Percentiles rank a stretch among this genome's conserved stretches.
phyloP scores from a whole-genome alignment of 352 stramenopile genomes.

The Pythium sukuiense region DNA sequence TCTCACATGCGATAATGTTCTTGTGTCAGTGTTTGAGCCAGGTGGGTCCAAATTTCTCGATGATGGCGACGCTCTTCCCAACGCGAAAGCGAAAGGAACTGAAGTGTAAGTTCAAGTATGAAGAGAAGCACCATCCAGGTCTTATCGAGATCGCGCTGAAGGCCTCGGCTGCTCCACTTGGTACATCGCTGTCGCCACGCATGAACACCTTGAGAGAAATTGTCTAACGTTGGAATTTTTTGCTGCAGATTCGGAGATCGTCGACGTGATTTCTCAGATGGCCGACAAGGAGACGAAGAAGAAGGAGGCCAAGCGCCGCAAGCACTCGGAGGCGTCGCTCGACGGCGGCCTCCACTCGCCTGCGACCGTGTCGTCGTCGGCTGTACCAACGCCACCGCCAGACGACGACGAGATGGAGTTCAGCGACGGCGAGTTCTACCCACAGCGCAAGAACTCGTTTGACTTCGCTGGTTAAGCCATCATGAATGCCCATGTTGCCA shows the following conservation, averaged over 20 bases:
- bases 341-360: conserved; percentile 25
- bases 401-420: conserved; percentile 10
- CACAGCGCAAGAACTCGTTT: conserved; percentile 58
- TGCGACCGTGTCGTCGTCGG: conserved; percentile 28
- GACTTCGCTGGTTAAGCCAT: conserved; percentile 55
- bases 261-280: conserved; percentile 79
- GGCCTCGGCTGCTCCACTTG: conserved; percentile 62
- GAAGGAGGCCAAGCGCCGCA: conserved; percentile 43
- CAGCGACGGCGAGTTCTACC: conserved; percentile 39
- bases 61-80: conserved; percentile 86
- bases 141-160: conserved; percentile 83
- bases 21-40: conserved; percentile 64
- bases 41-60: conserved; percentile 82
- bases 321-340: conserved; percentile 22
- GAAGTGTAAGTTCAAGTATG: conserved; percentile 88
- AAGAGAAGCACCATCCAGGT: conserved; percentile 74
- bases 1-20: neutral
- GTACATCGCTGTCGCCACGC: conserved; percentile 15
- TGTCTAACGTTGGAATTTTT: neutral
- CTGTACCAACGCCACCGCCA: conserved; percentile 22
- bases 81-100: conserved; percentile 80
- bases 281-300: conserved; percentile 69
- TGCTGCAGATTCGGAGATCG: conserved; percentile 65
- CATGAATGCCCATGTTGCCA: conserved; percentile 2
- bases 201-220: neutral